phyloP scores from a whole-genome alignment of 192 early-diverging fungal species.

The Coemansia sp. region DNA sequence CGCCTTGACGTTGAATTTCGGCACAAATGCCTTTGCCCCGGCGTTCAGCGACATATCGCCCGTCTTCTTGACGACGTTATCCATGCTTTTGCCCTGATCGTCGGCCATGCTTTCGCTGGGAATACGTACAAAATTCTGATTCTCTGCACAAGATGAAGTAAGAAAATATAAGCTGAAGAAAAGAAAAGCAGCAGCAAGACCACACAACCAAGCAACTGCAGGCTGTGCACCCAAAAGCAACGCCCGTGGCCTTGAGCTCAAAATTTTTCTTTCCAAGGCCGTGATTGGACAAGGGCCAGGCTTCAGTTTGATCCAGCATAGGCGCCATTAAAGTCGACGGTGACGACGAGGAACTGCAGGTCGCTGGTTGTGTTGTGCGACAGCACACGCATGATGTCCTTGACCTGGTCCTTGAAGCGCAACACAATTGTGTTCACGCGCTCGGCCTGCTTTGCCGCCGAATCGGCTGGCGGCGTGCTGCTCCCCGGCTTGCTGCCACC shows the following conservation, averaged over 20 bases:
- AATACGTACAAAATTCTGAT: background rate
- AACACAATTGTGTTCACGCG: slow-evolving; percentile 34
- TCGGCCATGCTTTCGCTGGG: slow-evolving; percentile 28
- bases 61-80: slow-evolving; percentile 53
- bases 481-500: slow-evolving; percentile 19
- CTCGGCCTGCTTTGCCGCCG: slow-evolving; percentile 44
- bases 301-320: slow-evolving; percentile 52
- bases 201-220: too few relatives aligned
- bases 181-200: background rate
- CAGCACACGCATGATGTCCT: slow-evolving; percentile 54
- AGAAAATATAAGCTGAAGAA: too few relatives aligned
- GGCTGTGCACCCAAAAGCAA: too few relatives aligned
- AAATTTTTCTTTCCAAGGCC: slow-evolving; percentile 8
- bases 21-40: slow-evolving; percentile 62
- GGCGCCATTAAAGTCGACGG: slow-evolving; percentile 78
- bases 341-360: slow-evolving; percentile 67
- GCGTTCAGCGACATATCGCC: slow-evolving; percentile 54
- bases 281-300: too few relatives aligned
- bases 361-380: slow-evolving; percentile 65
- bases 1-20: slow-evolving; percentile 1
- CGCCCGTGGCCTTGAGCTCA: too few relatives aligned
- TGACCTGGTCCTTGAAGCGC: slow-evolving; percentile 53
- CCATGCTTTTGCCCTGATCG: slow-evolving; percentile 20
- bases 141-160: background rate
- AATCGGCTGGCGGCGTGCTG: slow-evolving; percentile 15